Conservation (phyloP, 768 basidiomycete species). For the Phallus indusiatus region DNA sequence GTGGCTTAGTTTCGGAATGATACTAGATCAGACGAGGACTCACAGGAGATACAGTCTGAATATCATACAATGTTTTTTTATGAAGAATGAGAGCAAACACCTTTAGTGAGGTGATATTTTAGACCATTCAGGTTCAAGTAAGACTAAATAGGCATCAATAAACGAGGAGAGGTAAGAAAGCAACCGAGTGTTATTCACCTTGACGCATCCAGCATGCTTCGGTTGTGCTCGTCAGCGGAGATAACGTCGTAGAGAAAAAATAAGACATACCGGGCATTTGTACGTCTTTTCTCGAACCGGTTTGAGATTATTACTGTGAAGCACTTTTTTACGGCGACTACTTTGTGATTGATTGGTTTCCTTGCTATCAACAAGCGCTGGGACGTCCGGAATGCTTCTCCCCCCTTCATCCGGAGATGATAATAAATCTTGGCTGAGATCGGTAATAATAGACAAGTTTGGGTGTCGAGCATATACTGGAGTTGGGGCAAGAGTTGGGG, state of each 20-base stretch:
- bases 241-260: background rate
- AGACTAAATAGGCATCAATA: constrained; percentile 23
- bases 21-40: too few species aligned
- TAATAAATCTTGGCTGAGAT: background rate
- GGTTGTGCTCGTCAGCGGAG: background rate
- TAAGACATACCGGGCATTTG: constrained; percentile 37
- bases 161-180: background rate
- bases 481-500: constrained; percentile 3
- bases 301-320: constrained; percentile 3
- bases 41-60: background rate
- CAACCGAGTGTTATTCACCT: constrained; percentile 25
- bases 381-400: background rate
- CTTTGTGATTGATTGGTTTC: background rate
- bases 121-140: constrained; percentile 62
- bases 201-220: constrained; percentile 39
- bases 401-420: background rate
- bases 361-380: background rate
- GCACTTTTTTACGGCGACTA: background rate
- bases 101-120: constrained; percentile 59
- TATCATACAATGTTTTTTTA: background rate
- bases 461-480: constrained; percentile 7
- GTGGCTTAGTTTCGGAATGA: too few species aligned
- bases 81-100: constrained; percentile 35
- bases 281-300: constrained; percentile 34
- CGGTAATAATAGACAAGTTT: constrained; percentile 7